Evolutionary conservation across 371 early-diverging fungal genomes (phyloP).

Genomic region (Saksenaea vasiformis): DNA sequence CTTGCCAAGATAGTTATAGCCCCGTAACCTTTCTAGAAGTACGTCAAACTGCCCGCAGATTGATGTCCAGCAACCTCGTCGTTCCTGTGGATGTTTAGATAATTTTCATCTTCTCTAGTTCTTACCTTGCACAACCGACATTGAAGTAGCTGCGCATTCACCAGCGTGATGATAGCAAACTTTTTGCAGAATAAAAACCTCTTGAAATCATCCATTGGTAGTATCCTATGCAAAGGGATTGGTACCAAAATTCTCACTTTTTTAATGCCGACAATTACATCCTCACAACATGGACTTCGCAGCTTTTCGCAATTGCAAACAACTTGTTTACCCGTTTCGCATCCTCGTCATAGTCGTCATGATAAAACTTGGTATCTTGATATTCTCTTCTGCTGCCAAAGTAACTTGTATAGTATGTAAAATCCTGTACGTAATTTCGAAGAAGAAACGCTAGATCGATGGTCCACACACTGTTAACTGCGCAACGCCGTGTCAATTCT

Average conservation of each 20-base stretch:
- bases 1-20: slow-evolving; percentile 5
- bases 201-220: slow-evolving; percentile 78
- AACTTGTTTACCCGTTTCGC: slow-evolving; percentile 72
- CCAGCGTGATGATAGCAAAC: slow-evolving; percentile 75
- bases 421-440: slow-evolving; percentile 70
- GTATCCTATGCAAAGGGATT: slow-evolving; percentile 35
- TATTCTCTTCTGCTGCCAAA: slow-evolving; percentile 80
- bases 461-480: slow-evolving; percentile 83
- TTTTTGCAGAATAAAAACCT: slow-evolving; percentile 73
- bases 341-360: slow-evolving; percentile 70
- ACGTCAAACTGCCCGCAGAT: slow-evolving; percentile 46
- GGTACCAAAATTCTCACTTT: not conserved
- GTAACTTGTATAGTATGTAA: slow-evolving; percentile 86
- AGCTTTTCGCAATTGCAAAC: slow-evolving; percentile 76
- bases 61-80: slow-evolving; percentile 37
- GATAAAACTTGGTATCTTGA: slow-evolving; percentile 69
- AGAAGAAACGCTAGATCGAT: slow-evolving; percentile 83
- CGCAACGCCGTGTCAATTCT: slow-evolving; percentile 44
- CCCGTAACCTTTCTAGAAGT: slow-evolving; percentile 31
- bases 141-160: slow-evolving; percentile 64
- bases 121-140: slow-evolving; percentile 64
- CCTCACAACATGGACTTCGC: slow-evolving; percentile 71
- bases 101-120: not conserved
- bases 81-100: slow-evolving; percentile 29
- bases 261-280: slow-evolving; percentile 42